Evolutionary conservation across 2,329 filamentous ascomycete genomes (phyloP), one percentile per base, ranked within the genome.

Genomic region (Pseudocercospora vitis): DNA sequence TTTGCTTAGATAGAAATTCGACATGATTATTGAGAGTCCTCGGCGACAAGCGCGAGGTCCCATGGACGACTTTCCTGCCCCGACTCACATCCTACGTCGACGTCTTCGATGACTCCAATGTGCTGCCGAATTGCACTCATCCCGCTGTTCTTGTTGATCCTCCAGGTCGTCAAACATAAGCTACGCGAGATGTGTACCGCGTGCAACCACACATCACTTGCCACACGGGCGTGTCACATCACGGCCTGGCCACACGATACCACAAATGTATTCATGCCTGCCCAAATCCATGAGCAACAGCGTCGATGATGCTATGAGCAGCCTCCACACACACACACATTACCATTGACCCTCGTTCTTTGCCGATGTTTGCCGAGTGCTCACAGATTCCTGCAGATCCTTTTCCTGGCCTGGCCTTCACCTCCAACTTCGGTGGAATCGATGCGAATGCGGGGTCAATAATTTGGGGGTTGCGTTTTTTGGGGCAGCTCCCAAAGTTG

Each of bases 381-480:
- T 11, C 29, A 5, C 28, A 18, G 16, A 37, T 33, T 45, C 23
- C 11, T 40, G 52, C 21, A 29, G 46, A 54, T 50, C 24, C 23
- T 50, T 42, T 33, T 37, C 46, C 26, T 4, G 23, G 45, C 9
- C 8, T 12, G 21, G 31, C 12, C 18, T 37, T 45, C 40, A 46
- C 16, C 44, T 12, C 44, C 44, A 47, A 23, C 23, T 46, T 29
- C 19, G 19, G 32, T 52, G 50, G 21, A 24, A 37, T 33, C 33
- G 50, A 35, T 19, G 49, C 29, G 24, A 21, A 42, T 45, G 37
- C 45, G 45, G 51, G 51, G 51, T 37, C n/a, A n/a, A n/a, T 37
- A 33, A 40, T 23, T 53, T 53, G 51, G 51, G 51, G 51, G 51
- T 28, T 42, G 16, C n/a, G 44, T 24, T 19, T n/a, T 31, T 5